Evolutionary conservation across 2,329 filamentous ascomycete species (phyloP), one percentile per base, ranked within the genome.

Genomic region (Raffaelea deltoideospora): DNA sequence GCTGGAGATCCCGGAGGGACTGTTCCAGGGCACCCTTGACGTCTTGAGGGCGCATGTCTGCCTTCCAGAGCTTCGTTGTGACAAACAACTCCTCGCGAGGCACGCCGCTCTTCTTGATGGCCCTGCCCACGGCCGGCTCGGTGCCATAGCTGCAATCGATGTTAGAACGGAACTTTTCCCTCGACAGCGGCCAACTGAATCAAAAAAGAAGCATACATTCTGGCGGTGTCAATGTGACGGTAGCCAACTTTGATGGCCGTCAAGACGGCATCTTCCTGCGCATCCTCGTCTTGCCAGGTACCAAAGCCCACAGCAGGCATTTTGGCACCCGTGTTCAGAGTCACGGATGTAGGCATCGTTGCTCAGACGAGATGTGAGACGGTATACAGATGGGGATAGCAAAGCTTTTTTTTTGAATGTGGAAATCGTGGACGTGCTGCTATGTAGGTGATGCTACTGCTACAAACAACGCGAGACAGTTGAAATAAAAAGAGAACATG

Each of bases 41-140:
- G 47, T 76, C 71, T 47, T 76, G 64, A 1, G 66, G 67, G 43
- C 68, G 63, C 49, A 77, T 72, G 47, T 73, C 72, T 45, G 73
- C 72, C 46, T 74, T 74, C 41, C 61, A 69, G 5, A 73, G 51
- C 49, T 73, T 74, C 0, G 67, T 65, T 1, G 67, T 63, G 9
- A 74, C 62, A 55, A 79, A 81, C 43, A 81, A 58, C 38, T 80
- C 64, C 31, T 71, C 59, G 33, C 76, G 65, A 40, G 76, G 74
- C 10, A 82, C 33, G 5, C 7, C 7, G 5, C 7, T 6, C 10
- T 17, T 30, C 28, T 13, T 6, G 5, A 30, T 13, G 11, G n/a
- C 28, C n/a, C 9, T 15, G n/a, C 28, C 28, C n/a, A 30, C 28
- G 8, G 15, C 28, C 7, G n/a, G 8, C 11, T 30, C 28, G 15